These are phyloP conservation scores for Metarhizium anisopliae DNA, from an alignment of 2,329 filamentous ascomycete genomes.

Conservation along the genomic window DNA sequence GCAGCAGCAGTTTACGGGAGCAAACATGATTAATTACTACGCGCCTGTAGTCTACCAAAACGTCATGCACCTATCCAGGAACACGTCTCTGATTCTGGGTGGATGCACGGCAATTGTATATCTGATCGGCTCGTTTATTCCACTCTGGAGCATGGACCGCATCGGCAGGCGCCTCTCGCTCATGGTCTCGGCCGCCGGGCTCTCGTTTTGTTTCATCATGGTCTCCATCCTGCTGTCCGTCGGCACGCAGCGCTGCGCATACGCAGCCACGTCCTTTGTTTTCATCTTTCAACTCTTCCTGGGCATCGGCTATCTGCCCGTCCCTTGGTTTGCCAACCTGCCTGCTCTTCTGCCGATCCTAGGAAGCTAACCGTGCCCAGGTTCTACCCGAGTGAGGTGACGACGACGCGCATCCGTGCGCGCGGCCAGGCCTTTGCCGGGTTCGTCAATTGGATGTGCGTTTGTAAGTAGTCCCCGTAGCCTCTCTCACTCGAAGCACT, in stretches of 20 bases:
- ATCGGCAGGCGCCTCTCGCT: slow-evolving; percentile 31
- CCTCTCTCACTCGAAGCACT: background rate
- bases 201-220: slow-evolving; percentile 34
- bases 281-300: slow-evolving; percentile 35
- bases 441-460: slow-evolving; percentile 16
- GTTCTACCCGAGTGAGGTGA: too few species aligned
- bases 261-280: slow-evolving; percentile 32
- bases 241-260: slow-evolving; percentile 20
- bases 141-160: slow-evolving; percentile 8
- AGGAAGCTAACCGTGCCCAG: too few species aligned
- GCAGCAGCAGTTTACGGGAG: slow-evolving; percentile 18
- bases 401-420: slow-evolving; percentile 28
- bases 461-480: slow-evolving; percentile 7
- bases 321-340: slow-evolving; percentile 32
- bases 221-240: slow-evolving; percentile 28
- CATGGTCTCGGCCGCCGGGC: slow-evolving; percentile 28
- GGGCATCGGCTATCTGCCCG: slow-evolving; percentile 31
- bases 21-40: background rate
- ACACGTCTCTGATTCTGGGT: too few species aligned
- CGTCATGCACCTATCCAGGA: background rate
- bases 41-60: background rate
- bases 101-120: too few species aligned
- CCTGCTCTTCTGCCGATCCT: too few species aligned
- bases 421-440: slow-evolving; percentile 29
- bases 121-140: too few species aligned